A percentile compares a stretch with the other conserved stretches of the same genome.
These are phyloP conservation scores for Persicaria maculosa DNA, from an alignment of 148 eudicot genomes.

Conservation along the genomic window DNA sequence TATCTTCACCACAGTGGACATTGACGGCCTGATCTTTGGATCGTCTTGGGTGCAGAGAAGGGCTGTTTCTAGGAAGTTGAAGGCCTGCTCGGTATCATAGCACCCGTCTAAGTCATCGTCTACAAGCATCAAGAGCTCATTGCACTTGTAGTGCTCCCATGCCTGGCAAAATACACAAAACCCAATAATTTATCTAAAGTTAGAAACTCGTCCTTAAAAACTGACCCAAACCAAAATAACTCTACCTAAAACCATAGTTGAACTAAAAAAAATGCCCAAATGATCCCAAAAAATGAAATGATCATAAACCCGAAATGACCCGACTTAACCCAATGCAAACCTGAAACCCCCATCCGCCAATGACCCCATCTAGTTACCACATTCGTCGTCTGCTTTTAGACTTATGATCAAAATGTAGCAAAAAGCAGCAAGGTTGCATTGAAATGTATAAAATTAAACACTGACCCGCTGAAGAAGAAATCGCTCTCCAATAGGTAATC, in stretches of 20 bases:
- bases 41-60: slow-evolving; percentile 51
- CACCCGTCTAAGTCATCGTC: slow-evolving; percentile 28
- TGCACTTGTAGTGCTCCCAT: slow-evolving; percentile 31
- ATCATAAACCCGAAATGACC: no score
- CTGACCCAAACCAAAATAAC: no score
- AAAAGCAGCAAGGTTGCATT: background rate
- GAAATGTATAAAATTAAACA: background rate
- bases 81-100: slow-evolving; percentile 36
- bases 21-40: slow-evolving; percentile 43
- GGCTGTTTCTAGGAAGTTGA: slow-evolving; percentile 32
- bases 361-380: no score
- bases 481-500: slow-evolving; percentile 39
- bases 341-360: no score
- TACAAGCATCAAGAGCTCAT: slow-evolving; percentile 28
- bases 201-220: background rate
- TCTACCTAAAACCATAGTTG: no score
- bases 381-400: no score
- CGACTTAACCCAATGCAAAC: background rate
- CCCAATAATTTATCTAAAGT: background rate
- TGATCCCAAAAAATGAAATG: no score
- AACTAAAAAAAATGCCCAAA: no score
- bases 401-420: background rate
- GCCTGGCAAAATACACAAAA: slow-evolving; percentile 16
- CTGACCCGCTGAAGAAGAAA: slow-evolving; percentile 46
- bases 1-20: slow-evolving; percentile 44